Base-by-base conservation (phyloP, 805 yeast genomes). In the Cyberlindnera mississippiensis region DNA sequence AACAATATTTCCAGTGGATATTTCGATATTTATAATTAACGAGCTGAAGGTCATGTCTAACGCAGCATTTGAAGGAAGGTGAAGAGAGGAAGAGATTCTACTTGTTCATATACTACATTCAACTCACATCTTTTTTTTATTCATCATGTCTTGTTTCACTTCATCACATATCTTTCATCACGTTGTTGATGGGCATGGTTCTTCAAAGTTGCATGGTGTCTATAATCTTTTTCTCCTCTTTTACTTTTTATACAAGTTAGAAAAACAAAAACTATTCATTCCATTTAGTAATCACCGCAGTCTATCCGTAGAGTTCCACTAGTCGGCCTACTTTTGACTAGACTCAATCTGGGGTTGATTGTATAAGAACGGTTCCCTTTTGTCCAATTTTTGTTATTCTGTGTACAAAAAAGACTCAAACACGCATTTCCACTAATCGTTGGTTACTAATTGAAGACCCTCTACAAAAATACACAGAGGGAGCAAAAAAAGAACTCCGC, bases 401-500 rank as follows among this genome's bases (percentile, higher is more conserved):
- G n/a, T n/a, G n/a, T n/a, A n/a, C n/a, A n/a, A n/a, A n/a, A n/a
- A n/a, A n/a, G n/a, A n/a, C n/a, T n/a, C n/a, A n/a, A n/a, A n/a
- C n/a, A n/a, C n/a, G n/a, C n/a, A n/a, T n/a, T n/a, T n/a, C n/a
- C n/a, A n/a, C n/a, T n/a, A n/a, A n/a, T n/a, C n/a, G n/a, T n/a
- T n/a, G n/a, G n/a, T n/a, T n/a, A n/a, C n/a, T n/a, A n/a, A n/a
- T n/a, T n/a, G n/a, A n/a, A n/a, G n/a, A n/a, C n/a, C n/a, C n/a
- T n/a, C n/a, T n/a, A n/a, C n/a, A n/a, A n/a, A n/a, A n/a, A n/a
- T n/a, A n/a, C n/a, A n/a, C n/a, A n/a, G n/a, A n/a, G n/a, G n/a
- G n/a, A n/a, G 29, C 29, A 27, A 27, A 37, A 41, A 37, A 27
- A 30, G 38, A 14, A 24, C 53, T 50, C 53, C 53, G 53, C 50